Evolutionary conservation across 495 filamentous ascomycete genomes (phyloP).

Genomic region (Penicillium roqueforti): DNA sequence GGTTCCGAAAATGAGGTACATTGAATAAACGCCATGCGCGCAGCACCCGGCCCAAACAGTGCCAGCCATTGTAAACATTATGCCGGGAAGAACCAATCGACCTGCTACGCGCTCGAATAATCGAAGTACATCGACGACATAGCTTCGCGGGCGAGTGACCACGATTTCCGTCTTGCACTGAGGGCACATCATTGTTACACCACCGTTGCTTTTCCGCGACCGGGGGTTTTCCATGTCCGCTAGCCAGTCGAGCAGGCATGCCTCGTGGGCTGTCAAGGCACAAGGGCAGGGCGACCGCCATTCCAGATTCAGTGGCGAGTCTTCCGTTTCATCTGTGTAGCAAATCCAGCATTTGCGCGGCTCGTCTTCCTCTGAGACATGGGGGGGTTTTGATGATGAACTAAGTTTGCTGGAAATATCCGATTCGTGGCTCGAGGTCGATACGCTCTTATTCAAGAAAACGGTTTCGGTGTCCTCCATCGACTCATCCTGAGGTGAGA

Average conservation of each 20-base stretch:
- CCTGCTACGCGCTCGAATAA: slow-evolving; percentile 51
- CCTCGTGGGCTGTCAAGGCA: slow-evolving; percentile 83
- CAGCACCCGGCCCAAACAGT: slow-evolving; percentile 54
- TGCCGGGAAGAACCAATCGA: slow-evolving; percentile 53
- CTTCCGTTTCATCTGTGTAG: slow-evolving; percentile 78
- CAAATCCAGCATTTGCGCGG: slow-evolving; percentile 90
- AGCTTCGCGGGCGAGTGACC: slow-evolving; percentile 66
- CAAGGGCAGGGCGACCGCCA: slow-evolving; percentile 90
- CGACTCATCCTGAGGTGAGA: slow-evolving; percentile 14
- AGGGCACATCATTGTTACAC: slow-evolving; percentile 68
- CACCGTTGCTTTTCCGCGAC: slow-evolving; percentile 46
- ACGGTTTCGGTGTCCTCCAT: slow-evolving; percentile 42
- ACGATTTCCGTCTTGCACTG: slow-evolving; percentile 81
- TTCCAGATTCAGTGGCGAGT: slow-evolving; percentile 57
- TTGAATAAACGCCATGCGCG: slow-evolving; percentile 55
- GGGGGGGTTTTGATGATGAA: slow-evolving; percentile 13
- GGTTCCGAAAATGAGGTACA: slow-evolving; percentile 59
- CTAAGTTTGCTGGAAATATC: slow-evolving; percentile 17
- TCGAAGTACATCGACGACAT: slow-evolving; percentile 57
- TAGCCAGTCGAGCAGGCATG: slow-evolving; percentile 86
- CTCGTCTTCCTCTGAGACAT: slow-evolving; percentile 29
- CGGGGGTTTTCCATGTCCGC: slow-evolving; percentile 69
- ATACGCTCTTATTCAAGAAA: slow-evolving; percentile 37
- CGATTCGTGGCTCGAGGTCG: slow-evolving; percentile 13
- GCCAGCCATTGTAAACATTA: slow-evolving; percentile 51